Evolutionary conservation across 2,329 filamentous ascomycete genomes (phyloP).

Genomic region (Periconia macrospinosa): DNA sequence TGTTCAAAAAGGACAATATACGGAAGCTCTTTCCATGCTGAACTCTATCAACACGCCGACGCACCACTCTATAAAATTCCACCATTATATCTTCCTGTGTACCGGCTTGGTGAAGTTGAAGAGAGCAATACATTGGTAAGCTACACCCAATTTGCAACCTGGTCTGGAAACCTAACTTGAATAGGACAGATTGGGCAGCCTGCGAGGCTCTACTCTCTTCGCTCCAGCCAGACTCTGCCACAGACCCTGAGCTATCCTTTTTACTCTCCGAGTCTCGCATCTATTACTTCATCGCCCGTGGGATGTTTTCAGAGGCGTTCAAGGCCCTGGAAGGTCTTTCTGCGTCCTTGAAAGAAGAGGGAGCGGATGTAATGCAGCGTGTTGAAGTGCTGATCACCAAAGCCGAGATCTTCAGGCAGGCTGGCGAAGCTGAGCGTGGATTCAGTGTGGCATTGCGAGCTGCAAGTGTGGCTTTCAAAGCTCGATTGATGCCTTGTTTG

Average conservation of each 20-base stretch:
- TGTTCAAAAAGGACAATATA: conserved; percentile 69
- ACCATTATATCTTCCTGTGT: conserved; percentile 72
- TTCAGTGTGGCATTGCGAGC: conserved; percentile 79
- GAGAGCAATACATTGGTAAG: conserved; percentile 59
- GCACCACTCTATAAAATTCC: conserved; percentile 73
- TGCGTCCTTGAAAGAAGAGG: conserved; percentile 54
- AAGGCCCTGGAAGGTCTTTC: conserved; percentile 57
- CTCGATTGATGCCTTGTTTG: conserved; percentile 67
- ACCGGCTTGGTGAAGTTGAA: conserved; percentile 67
- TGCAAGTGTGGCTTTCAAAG: conserved; percentile 71
- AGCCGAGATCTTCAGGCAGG: conserved; percentile 67
- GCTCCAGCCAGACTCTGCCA: conserved; percentile 55
- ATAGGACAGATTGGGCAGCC: conserved; percentile 58
- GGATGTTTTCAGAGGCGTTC: conserved; percentile 57
- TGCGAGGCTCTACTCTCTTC: conserved; percentile 61
- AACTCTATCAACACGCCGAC: conserved; percentile 62
- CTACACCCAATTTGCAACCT: not conserved
- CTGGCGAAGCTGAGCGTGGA: conserved; percentile 70
- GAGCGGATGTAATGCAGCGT: conserved; percentile 67
- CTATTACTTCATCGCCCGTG: conserved; percentile 59
- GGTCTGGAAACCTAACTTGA: not conserved
- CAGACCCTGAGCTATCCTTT: conserved; percentile 62
- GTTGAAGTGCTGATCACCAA: conserved; percentile 74
- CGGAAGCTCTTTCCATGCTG: conserved; percentile 65
- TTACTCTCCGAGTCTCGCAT: conserved; percentile 63